Percentiles rank a stretch among this genome's conserved stretches.
Evolutionary conservation across 805 yeast genomes (phyloP).

Genomic region (Komagataella ulmi): DNA sequence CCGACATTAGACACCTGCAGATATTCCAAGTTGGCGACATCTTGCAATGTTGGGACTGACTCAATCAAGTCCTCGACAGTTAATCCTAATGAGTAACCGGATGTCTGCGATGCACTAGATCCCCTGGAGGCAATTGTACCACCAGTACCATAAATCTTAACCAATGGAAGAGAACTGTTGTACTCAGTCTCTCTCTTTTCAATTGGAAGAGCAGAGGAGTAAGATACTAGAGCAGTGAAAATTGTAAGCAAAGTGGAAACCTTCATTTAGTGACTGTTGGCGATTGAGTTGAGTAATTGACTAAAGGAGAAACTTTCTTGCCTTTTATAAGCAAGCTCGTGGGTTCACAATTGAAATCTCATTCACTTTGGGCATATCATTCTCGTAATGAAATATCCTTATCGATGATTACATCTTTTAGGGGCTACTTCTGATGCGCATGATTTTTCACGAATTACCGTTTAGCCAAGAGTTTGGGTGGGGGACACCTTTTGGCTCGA

Average conservation of each 20-base stretch:
- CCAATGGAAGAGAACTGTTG: slow-evolving; percentile 11
- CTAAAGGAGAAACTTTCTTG: neutral
- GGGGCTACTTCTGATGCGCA: neutral
- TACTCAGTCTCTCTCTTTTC: slow-evolving; percentile 1
- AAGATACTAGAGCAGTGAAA: neutral
- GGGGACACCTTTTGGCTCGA: neutral
- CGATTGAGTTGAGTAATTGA: neutral
- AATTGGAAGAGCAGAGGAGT: neutral
- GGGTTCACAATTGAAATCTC: neutral
- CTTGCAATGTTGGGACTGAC: slow-evolving; percentile 41
- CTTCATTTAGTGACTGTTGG: neutral
- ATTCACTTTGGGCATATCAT: neutral
- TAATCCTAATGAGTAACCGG: slow-evolving; percentile 39
- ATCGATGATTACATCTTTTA: neutral
- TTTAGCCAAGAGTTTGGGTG: neutral
- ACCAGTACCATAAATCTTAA: slow-evolving; percentile 43
- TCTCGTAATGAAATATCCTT: neutral
- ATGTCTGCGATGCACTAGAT: slow-evolving; percentile 29
- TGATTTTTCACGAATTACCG: neutral
- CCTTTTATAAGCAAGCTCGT: neutral
- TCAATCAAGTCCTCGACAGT: slow-evolving; percentile 36
- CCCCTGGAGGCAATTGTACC: slow-evolving; percentile 50
- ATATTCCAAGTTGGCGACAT: slow-evolving; percentile 41
- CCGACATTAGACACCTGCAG: slow-evolving; percentile 56
- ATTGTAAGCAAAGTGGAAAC: neutral